phyloP scores from a whole-genome alignment of 2,329 filamentous ascomycete genomes.

The Elsinoe australis region DNA sequence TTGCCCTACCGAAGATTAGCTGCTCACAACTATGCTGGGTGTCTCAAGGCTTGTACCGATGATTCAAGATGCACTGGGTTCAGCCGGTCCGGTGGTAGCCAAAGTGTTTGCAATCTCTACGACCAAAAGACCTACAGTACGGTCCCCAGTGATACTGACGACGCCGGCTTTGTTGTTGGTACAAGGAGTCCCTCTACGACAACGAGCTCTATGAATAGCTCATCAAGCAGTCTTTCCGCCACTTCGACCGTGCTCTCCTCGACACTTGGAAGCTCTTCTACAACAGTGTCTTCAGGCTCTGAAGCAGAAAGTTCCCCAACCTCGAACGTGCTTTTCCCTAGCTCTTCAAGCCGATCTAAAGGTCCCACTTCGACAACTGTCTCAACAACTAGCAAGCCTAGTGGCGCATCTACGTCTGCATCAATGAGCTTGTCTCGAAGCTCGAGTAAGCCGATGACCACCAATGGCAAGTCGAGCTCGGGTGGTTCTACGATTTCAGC shows the following conservation, averaged over 20 bases:
- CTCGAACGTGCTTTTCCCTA: too few species aligned
- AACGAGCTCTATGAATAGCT: too few species aligned
- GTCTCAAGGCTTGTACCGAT: neutral
- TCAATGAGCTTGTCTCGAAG: too few species aligned
- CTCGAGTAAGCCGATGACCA: too few species aligned
- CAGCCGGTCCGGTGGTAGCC: neutral
- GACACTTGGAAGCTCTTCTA: neutral
- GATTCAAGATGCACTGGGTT: neutral
- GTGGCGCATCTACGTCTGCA: too few species aligned
- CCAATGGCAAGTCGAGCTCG: too few species aligned
- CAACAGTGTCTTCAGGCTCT: too few species aligned
- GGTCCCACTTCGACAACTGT: neutral
- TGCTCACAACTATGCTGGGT: neutral
- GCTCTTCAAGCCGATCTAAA: neutral
- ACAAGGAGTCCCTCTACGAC: neutral
- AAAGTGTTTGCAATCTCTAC: neutral
- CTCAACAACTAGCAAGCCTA: neutral
- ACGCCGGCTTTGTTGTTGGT: conserved; percentile 1
- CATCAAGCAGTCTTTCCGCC: too few species aligned
- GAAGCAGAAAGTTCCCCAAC: too few species aligned
- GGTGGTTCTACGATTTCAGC: too few species aligned
- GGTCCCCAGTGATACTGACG: neutral
- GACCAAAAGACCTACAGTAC: neutral
- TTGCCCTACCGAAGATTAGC: neutral
- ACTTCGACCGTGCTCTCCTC: neutral